Evolutionary conservation across 306 rosid genomes (phyloP), one percentile per base, ranked within the genome.

Genomic region (Cicer bijugum): DNA sequence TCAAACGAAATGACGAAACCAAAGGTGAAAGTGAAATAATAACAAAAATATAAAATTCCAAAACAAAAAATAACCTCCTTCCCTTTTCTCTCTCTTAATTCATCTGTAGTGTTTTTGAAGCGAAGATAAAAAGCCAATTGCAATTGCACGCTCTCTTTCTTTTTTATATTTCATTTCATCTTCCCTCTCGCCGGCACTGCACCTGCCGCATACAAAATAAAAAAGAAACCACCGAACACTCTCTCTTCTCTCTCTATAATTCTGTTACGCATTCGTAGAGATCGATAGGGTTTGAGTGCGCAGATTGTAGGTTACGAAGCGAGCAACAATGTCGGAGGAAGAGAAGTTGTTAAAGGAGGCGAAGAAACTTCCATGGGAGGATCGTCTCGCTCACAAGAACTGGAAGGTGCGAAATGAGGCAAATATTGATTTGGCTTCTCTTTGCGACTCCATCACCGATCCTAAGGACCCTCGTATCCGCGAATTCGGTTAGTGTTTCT

Each of bases 351-450:
- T 95, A 47, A 95, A 89, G 92, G 99, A 95, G 81, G 99, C 97
- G 8, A 95, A 95, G 88, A 95, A 95, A 75, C 85, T 95, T 78
- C 97, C 99, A 0, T 95, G 97, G 97, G 99, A 95, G 75, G 99
- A 92, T 95, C 97, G 99, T 51, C 80, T 95, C 17, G 77, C 78
- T 9, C 97, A 95, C 82, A 95, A 95, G 93, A 95, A 89, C 84
- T 95, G 99, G 99, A 95, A 95, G 89, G 99, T 95, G 2, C 84
- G 99, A 58, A 92, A 86, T 52, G 99, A 95, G 81, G 99, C 97
- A 4, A 95, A 92, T 67, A 81, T 90, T 63, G 99, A 95, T 82
- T 85, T 95, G 85, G 92, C 93, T 1, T 82, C 97, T 7, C 78
- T 95, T 12, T 95, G 93, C 57, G 97, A 92, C 87, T 95, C 99